Base-by-base conservation (phyloP, 2,329 filamentous ascomycete genomes). In the Pseudogymnoascus sp. region DNA sequence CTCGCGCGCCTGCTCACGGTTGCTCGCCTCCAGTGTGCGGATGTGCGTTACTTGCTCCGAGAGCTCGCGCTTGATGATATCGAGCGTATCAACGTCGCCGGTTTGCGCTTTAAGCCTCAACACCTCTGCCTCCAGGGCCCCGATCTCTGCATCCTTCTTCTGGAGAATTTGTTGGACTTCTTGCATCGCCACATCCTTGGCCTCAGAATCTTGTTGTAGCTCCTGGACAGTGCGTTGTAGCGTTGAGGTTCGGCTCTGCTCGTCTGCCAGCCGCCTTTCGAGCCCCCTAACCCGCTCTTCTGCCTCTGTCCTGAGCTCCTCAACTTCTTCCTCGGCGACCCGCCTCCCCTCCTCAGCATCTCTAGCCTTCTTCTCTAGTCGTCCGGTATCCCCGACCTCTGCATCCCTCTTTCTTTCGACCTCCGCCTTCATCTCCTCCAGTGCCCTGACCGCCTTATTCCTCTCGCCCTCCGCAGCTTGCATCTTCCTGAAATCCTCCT, bases 11-110 rank as follows among this genome's bases (percentile, higher is more conserved):
- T 96, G 90, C 60, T 96, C 91, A 23, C 90, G 83, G 66, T 91
- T 96, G 37, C 85, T 85, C 0, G 84, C 82, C 73, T 99, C 95
- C 2, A 99, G 80, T 31, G 85, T 87, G 64, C 91, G 87, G 67
- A 97, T 96, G 71, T 97, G 92, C n/a, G 86, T 82, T 0, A 99
- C 90, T 72, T 97, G 95, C 67, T 97, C 93, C 0, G 89, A 88
- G 3, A 99, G 82, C 76, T 99, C 93, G 68, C 87, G 85, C 73
- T 93, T 91, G 69, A 99, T 89, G 36, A 97, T 85, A 4, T 83
- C 85, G 71, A 97, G 82, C 0, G 91, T 95, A 68, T 97, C 93
- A 0, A 87, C 86, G 73, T 97, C 93, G 8, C 89, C 91, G 1
- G 90, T 90, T 70, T 95, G 90, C 0, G 93, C 90, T 72, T 93